Evolutionary conservation across 768 basidiomycete species (phyloP).

Genomic region (Mycena belliarum): DNA sequence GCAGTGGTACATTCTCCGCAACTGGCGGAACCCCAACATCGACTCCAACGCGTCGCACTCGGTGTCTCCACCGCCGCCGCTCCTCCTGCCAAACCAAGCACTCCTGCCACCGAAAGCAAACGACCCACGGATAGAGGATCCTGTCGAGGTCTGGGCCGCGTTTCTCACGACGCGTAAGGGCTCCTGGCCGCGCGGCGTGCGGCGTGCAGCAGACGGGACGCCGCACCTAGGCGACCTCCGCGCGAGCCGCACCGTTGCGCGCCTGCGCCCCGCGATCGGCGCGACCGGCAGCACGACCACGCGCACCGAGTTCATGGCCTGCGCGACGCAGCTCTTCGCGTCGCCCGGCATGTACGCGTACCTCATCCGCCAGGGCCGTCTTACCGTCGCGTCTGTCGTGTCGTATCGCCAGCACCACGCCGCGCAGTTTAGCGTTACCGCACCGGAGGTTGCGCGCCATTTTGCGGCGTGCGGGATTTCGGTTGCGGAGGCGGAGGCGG

Average conservation of each 20-base stretch:
- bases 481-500: conserved; percentile 33
- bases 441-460: conserved; percentile 39
- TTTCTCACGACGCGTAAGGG: conserved; percentile 45
- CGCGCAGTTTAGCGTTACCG: conserved; percentile 32
- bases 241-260: conserved; percentile 49
- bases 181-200: conserved; percentile 51
- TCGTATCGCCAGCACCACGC: conserved; percentile 31
- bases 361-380: conserved; percentile 34
- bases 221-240: conserved; percentile 45
- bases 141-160: conserved; percentile 46
- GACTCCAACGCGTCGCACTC: conserved; percentile 17
- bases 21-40: conserved; percentile 46
- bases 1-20: conserved; percentile 42
- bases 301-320: conserved; percentile 41
- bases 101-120: conserved; percentile 28
- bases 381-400: conserved; percentile 36
- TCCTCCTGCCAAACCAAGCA: conserved; percentile 10
- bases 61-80: conserved; percentile 6
- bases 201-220: conserved; percentile 37
- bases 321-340: conserved; percentile 42
- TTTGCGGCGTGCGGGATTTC: conserved; percentile 45
- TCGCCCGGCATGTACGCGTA: conserved; percentile 40
- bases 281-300: conserved; percentile 32
- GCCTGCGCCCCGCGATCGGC: conserved; percentile 43
- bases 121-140: conserved; percentile 49